phyloP scores from a whole-genome alignment of 169 alveolate genomes.

The Plasmodium vinckei region DNA sequence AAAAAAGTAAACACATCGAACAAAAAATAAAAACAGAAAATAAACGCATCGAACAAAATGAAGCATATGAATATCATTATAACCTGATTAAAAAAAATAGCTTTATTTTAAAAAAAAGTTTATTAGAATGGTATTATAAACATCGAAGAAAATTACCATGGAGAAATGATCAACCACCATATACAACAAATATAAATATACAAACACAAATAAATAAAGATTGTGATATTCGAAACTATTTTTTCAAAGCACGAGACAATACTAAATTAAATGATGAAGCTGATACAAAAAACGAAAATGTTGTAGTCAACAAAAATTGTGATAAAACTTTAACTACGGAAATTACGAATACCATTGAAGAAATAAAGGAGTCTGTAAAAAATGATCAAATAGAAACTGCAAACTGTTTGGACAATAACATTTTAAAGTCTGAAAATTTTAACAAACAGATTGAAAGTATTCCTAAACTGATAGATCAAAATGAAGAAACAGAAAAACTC shows the following conservation, averaged over 20 bases:
- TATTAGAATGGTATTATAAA: conserved; percentile 60
- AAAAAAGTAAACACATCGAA: background rate
- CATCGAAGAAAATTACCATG: conserved; percentile 66
- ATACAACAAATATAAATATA: conserved; percentile 27
- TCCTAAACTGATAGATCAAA: too few species aligned
- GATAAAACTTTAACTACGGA: background rate
- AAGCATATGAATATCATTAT: conserved; percentile 38
- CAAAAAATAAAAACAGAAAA: background rate
- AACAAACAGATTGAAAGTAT: background rate
- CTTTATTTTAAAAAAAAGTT: conserved; percentile 15
- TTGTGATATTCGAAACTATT: conserved; percentile 26
- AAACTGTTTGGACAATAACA: background rate
- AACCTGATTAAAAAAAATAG: conserved; percentile 9
- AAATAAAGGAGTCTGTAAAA: background rate
- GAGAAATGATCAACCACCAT: conserved; percentile 74
- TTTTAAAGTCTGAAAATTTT: background rate
- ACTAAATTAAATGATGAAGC: background rate
- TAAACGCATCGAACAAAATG: background rate
- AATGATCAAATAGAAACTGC: background rate
- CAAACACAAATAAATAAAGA: conserved; percentile 3
- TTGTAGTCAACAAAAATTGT: conserved; percentile 5
- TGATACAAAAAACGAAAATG: background rate
- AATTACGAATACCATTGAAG: background rate
- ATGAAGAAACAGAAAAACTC: conserved; percentile 1
- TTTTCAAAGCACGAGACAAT: background rate